phyloP scores from a whole-genome alignment of 768 basidiomycete species.

The Pilatotrama ljubarskyi region DNA sequence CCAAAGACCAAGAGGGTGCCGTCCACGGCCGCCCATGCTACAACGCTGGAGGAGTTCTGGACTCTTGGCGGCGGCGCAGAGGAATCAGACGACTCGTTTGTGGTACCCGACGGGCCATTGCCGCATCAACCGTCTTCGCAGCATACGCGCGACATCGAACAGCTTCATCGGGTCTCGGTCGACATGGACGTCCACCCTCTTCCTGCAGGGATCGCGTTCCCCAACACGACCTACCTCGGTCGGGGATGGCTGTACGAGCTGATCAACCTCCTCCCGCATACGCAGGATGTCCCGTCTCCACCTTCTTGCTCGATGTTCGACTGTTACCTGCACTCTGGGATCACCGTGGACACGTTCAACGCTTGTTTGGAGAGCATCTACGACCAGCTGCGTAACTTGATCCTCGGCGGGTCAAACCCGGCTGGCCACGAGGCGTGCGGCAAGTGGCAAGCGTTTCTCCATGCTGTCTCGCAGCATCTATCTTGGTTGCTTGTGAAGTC shows the following conservation, averaged over 20 bases:
- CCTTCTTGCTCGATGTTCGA: constrained; percentile 37
- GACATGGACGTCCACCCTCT: constrained; percentile 57
- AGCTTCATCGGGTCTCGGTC: constrained; percentile 32
- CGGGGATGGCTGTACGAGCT: constrained; percentile 64
- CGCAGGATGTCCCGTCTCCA: constrained; percentile 32
- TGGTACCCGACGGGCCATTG: background rate
- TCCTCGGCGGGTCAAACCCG: constrained; percentile 1
- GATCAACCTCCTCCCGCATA: constrained; percentile 38
- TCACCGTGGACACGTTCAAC: constrained; percentile 44
- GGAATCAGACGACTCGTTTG: constrained; percentile 7
- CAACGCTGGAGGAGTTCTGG: constrained; percentile 11
- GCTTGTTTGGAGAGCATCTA: constrained; percentile 20
- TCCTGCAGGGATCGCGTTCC: constrained; percentile 54
- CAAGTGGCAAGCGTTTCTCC: constrained; percentile 25
- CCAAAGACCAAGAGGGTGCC: background rate
- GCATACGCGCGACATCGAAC: background rate
- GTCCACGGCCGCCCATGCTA: background rate
- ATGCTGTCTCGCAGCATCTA: constrained; percentile 39
- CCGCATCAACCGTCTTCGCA: background rate
- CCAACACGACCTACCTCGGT: constrained; percentile 51
- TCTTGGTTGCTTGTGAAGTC: constrained; percentile 45
- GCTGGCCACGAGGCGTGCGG: constrained; percentile 5
- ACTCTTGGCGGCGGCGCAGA: background rate
- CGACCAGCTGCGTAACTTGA: constrained; percentile 4
- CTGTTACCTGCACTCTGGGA: constrained; percentile 45